A percentile compares a stretch with the other conserved stretches of the same genome.
phyloP scores from a whole-genome alignment of 164 flowering plant genomes.

The Magnolia officinalis region DNA sequence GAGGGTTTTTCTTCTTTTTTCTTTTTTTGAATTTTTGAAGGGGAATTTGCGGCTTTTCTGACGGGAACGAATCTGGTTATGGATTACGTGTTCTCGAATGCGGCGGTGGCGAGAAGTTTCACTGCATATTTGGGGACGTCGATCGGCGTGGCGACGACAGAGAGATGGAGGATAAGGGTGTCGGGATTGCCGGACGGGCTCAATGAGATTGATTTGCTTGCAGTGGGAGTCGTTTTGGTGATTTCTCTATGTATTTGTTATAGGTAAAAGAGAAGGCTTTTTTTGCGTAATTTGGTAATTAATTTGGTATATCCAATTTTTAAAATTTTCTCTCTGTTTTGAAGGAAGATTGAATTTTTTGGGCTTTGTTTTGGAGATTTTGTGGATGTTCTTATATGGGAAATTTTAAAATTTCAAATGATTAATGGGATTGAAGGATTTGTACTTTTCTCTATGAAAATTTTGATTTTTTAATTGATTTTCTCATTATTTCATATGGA shows the following conservation, averaged over 20 bases:
- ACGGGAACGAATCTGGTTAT: conserved; percentile 69
- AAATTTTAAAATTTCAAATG: no score
- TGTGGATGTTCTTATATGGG: no score
- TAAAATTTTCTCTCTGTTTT: background rate
- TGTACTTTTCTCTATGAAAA: no score
- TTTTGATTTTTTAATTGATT: no score
- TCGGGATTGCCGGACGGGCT: conserved; percentile 47
- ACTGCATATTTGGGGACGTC: conserved; percentile 57
- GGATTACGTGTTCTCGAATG: conserved; percentile 78
- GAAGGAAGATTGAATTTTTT: no score
- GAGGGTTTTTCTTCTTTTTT: background rate
- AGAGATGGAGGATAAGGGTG: conserved; percentile 49
- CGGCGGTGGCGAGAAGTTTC: conserved; percentile 70
- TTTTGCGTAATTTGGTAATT: background rate
- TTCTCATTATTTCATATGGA: no score
- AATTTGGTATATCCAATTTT: background rate
- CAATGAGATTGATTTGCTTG: conserved; percentile 56
- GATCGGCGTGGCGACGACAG: conserved; percentile 34
- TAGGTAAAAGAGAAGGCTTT: conserved; percentile 32
- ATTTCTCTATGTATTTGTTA: conserved; percentile 58
- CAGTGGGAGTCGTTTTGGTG: conserved; percentile 48
- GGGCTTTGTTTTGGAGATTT: no score
- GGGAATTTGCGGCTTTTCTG: conserved; percentile 68
- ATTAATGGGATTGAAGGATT: no score
- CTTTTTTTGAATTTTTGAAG: conserved; percentile 22